phyloP scores from a whole-genome alignment of 2,329 filamentous ascomycete species.

The Stemphylium lycopersici region DNA sequence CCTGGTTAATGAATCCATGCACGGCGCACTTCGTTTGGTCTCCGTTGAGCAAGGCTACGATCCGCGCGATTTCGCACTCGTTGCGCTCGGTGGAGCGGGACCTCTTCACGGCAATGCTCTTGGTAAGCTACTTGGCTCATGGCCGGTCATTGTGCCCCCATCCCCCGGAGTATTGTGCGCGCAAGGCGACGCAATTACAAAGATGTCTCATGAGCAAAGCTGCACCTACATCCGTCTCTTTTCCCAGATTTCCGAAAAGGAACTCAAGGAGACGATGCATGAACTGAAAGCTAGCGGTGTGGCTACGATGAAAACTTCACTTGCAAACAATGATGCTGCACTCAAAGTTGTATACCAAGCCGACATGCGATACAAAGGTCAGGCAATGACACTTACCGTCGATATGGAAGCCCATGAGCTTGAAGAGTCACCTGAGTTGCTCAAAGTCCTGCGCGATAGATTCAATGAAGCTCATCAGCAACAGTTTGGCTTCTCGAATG shows the following conservation, averaged over 20 bases:
- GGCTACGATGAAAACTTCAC: conserved; percentile 49
- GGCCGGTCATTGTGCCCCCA: conserved; percentile 60
- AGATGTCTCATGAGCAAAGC: conserved; percentile 56
- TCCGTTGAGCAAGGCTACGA: conserved; percentile 61
- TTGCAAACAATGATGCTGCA: conserved; percentile 37
- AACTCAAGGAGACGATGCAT: conserved; percentile 44
- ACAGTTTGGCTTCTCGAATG: conserved; percentile 55
- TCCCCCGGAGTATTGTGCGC: conserved; percentile 59
- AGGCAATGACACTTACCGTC: conserved; percentile 47
- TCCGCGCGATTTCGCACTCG: conserved; percentile 58
- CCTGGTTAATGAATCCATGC: conserved; percentile 59
- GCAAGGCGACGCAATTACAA: conserved; percentile 58
- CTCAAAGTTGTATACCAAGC: conserved; percentile 50
- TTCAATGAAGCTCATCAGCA: conserved; percentile 54
- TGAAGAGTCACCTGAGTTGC: conserved; percentile 36
- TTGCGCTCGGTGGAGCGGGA: conserved; percentile 59
- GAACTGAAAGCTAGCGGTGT: conserved; percentile 48
- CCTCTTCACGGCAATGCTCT: conserved; percentile 60
- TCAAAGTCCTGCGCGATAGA: conserved; percentile 44
- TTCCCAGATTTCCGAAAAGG: conserved; percentile 42
- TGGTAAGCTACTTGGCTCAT: conserved; percentile 57
- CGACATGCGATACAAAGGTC: conserved; percentile 58
- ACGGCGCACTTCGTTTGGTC: conserved; percentile 58
- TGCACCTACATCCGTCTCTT: conserved; percentile 54
- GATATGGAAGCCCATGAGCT: conserved; percentile 48